Conservation (phyloP, 2,329 filamentous ascomycete genomes). For the Colletotrichum trifolii region DNA sequence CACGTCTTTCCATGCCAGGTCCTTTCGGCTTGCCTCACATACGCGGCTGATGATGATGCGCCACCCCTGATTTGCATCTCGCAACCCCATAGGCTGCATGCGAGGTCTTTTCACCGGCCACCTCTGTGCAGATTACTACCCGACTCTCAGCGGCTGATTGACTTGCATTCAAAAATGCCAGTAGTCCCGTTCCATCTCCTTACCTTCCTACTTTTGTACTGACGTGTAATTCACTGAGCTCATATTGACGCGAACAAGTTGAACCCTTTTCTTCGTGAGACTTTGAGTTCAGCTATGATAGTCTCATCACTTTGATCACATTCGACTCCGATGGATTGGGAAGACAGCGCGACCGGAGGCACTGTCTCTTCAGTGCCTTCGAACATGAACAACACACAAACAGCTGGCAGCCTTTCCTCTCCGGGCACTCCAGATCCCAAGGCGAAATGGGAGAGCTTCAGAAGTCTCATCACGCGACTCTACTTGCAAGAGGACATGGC, state of each 20-base stretch:
- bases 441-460: not conserved
- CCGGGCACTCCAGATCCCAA: not conserved
- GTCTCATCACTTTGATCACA: no score
- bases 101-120: slow-evolving; percentile 3
- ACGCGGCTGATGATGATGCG: no score
- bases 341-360: not conserved
- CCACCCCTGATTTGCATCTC: not conserved
- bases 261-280: no score
- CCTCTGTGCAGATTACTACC: not conserved
- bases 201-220: no score
- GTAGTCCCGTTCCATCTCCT: no score
- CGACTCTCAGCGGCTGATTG: not conserved
- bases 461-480: not conserved
- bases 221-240: no score
- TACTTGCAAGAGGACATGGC: not conserved
- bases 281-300: no score
- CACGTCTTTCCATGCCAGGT: no score
- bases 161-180: no score
- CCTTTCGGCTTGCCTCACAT: no score
- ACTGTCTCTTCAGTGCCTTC: not conserved
- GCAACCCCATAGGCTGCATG: not conserved
- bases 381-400: not conserved
- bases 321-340: no score
- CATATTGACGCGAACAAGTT: no score
- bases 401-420: not conserved